phyloP scores from a whole-genome alignment of 345 rosid genomes.

The Brassica cretica region DNA sequence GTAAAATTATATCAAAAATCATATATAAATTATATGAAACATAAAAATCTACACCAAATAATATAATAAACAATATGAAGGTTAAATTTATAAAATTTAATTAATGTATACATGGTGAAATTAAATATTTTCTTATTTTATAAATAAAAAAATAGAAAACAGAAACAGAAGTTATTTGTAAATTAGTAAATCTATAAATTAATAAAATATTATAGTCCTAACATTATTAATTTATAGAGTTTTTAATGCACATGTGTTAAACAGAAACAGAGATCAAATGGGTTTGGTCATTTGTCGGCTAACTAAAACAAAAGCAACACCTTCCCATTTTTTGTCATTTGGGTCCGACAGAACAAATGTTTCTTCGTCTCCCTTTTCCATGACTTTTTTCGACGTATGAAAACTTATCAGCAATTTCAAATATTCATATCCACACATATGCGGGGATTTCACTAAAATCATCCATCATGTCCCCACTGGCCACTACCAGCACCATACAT shows the following conservation, averaged over 20 bases:
- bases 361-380: background rate
- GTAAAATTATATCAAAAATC: no score
- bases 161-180: no score
- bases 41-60: no score
- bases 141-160: no score
- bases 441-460: background rate
- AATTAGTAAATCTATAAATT: no score
- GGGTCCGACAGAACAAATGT: slow-evolving; percentile 18
- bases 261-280: background rate
- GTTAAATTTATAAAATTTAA: no score
- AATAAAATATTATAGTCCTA: no score
- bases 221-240: no score
- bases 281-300: background rate
- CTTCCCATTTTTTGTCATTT: slow-evolving; percentile 7
- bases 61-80: no score
- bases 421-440: background rate
- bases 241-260: background rate
- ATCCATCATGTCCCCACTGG: background rate
- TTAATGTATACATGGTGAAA: no score
- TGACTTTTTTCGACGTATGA: background rate
- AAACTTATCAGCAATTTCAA: background rate
- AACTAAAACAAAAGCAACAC: slow-evolving; percentile 3
- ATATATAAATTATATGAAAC: no score
- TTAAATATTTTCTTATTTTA: no score
- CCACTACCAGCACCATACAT: background rate